Evolutionary conservation across 495 filamentous ascomycete species (phyloP).

Genomic region (Trichoderma virens): DNA sequence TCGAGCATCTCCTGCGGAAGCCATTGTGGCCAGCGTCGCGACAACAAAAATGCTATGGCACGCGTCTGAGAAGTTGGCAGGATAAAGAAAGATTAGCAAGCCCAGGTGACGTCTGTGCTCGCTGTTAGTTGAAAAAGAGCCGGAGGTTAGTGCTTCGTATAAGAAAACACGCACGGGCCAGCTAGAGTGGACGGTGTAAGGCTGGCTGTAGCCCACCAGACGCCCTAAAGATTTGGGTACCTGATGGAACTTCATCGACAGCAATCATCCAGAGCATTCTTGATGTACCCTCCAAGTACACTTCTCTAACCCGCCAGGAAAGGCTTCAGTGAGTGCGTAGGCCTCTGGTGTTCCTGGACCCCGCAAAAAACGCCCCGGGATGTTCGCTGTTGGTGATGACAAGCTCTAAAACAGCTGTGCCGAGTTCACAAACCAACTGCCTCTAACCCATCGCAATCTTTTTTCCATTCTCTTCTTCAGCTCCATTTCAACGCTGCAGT

Average conservation of each 20-base stretch:
- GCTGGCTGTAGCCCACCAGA: not conserved
- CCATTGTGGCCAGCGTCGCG: constrained; percentile 41
- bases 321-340: not conserved
- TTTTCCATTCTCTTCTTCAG: not conserved
- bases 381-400: not conserved
- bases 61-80: not conserved
- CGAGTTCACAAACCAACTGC: not conserved
- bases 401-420: no score
- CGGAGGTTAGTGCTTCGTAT: not conserved
- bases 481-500: not conserved
- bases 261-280: no score
- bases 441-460: not conserved
- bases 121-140: not conserved
- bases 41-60: not conserved
- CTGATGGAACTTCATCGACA: no score
- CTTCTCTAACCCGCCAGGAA: not conserved
- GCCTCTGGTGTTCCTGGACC: constrained; percentile 2
- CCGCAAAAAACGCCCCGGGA: not conserved
- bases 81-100: not conserved
- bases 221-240: not conserved
- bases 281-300: not conserved
- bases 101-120: constrained; percentile 1
- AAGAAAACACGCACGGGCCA: not conserved
- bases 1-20: constrained; percentile 73
- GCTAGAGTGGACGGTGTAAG: not conserved